Percentiles rank a stretch among this genome's conserved stretches.
phyloP scores from a whole-genome alignment of 2,329 filamentous ascomycete genomes.

The Celoporthe dispersa region DNA sequence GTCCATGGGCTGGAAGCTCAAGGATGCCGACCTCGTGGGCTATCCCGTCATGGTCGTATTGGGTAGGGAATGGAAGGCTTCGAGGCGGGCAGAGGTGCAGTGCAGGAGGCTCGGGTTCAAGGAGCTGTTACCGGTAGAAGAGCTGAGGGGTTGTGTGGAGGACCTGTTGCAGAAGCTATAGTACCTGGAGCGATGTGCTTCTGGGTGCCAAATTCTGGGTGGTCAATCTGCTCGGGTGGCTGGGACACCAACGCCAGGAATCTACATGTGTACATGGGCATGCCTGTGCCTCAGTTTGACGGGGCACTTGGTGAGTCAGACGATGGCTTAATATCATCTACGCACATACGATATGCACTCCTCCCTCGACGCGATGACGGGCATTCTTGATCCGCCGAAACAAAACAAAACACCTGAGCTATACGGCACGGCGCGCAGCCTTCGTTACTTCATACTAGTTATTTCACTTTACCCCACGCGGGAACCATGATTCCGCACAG shows the following conservation, averaged over 20 bases:
- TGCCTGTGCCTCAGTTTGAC: too few species aligned
- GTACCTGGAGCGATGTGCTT: slow-evolving; percentile 19
- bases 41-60: slow-evolving; percentile 84
- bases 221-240: neutral
- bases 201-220: neutral
- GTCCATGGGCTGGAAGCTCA: slow-evolving; percentile 81
- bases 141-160: slow-evolving; percentile 52
- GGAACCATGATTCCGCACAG: too few species aligned
- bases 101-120: slow-evolving; percentile 70
- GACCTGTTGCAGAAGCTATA: slow-evolving; percentile 57
- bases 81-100: slow-evolving; percentile 73
- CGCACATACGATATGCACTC: too few species aligned
- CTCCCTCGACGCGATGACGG: too few species aligned
- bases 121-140: slow-evolving; percentile 58
- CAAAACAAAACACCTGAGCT: too few species aligned
- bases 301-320: too few species aligned
- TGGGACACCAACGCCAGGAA: neutral
- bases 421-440: too few species aligned
- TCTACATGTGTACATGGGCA: too few species aligned
- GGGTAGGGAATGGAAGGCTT: slow-evolving; percentile 69
- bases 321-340: too few species aligned
- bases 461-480: too few species aligned
- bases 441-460: too few species aligned
- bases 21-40: slow-evolving; percentile 86
- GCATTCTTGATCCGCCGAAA: too few species aligned